A percentile compares a stretch with the other conserved stretches of the same genome.
Evolutionary conservation across 495 filamentous ascomycete species (phyloP).

Genomic region (Podospora pseudocomata): DNA sequence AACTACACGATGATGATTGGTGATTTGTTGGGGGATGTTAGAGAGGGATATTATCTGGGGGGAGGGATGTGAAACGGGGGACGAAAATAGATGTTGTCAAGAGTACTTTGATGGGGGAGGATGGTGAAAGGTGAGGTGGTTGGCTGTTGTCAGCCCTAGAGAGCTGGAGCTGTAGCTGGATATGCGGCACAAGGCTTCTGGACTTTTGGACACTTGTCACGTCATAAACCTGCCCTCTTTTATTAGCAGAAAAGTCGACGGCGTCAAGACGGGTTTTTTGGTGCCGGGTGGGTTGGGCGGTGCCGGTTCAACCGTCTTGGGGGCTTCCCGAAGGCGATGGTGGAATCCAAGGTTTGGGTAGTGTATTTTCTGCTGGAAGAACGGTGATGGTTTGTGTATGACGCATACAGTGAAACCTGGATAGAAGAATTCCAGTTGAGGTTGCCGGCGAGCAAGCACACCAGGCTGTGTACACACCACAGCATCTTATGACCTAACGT

Average conservation of each 20-base stretch:
- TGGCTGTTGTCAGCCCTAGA: background rate
- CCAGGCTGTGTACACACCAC: background rate
- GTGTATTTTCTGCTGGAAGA: background rate
- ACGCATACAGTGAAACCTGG: background rate
- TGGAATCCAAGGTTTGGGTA: background rate
- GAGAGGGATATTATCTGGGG: too few relatives aligned
- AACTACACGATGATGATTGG: background rate
- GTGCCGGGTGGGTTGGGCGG: background rate
- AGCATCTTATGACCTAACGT: too few relatives aligned
- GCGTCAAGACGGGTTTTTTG: background rate
- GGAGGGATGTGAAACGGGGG: too few relatives aligned
- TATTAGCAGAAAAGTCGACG: background rate
- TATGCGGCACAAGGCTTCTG: background rate
- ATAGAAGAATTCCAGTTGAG: background rate
- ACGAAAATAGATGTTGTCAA: background rate
- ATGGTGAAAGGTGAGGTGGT: background rate
- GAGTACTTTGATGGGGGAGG: too few relatives aligned
- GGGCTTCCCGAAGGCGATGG: too few relatives aligned
- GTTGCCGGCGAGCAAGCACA: background rate
- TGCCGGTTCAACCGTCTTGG: too few relatives aligned
- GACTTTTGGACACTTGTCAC: background rate
- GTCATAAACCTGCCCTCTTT: background rate
- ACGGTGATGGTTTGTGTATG: background rate
- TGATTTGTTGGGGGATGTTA: background rate
- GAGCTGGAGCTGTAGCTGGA: background rate